Evolutionary conservation across 805 yeast species (phyloP).

Genomic region (Starmerella lactis-condensi): DNA sequence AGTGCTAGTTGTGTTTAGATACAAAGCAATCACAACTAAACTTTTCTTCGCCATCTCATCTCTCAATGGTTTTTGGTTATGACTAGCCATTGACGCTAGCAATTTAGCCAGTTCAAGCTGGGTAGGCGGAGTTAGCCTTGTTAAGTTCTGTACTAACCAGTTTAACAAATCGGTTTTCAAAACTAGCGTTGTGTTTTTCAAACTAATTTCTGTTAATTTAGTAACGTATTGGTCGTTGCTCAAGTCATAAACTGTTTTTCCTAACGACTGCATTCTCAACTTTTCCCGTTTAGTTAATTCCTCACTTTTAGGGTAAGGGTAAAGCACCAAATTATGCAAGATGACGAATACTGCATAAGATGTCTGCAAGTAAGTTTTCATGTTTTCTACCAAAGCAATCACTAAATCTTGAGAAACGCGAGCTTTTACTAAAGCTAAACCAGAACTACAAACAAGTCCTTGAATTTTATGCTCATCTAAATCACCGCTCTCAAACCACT

Average conservation of each 20-base stretch:
- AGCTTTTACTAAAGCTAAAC: slow-evolving; percentile 19
- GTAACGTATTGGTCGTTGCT: slow-evolving; percentile 3
- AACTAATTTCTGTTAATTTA: too few relatives aligned
- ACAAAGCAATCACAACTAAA: slow-evolving; percentile 20
- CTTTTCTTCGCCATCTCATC: slow-evolving; percentile 21
- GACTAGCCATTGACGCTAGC: slow-evolving; percentile 20
- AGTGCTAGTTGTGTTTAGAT: slow-evolving; percentile 15
- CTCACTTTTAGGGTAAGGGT: slow-evolving; percentile 19
- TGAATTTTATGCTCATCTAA: slow-evolving; percentile 19
- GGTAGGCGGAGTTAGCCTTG: slow-evolving; percentile 15
- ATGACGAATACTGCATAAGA: slow-evolving; percentile 21
- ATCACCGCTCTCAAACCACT: slow-evolving; percentile 12
- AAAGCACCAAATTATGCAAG: slow-evolving; percentile 20
- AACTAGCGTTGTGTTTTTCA: slow-evolving; percentile 15
- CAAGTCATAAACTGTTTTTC: slow-evolving; percentile 7
- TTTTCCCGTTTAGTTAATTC: too few relatives aligned
- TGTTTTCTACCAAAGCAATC: slow-evolving; percentile 14
- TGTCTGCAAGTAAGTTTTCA: slow-evolving; percentile 9
- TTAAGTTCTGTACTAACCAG: slow-evolving; percentile 13
- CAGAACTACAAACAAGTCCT: slow-evolving; percentile 24
- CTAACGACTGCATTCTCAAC: too few relatives aligned
- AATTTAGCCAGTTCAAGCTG: slow-evolving; percentile 17
- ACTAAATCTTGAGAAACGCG: slow-evolving; percentile 12
- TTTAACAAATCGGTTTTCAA: slow-evolving; percentile 17
- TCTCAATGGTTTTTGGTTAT: slow-evolving; percentile 16